Evolutionary conservation across 768 basidiomycete species (phyloP), one percentile per base, ranked within the genome.

Genomic region (Tricholoma sp.): DNA sequence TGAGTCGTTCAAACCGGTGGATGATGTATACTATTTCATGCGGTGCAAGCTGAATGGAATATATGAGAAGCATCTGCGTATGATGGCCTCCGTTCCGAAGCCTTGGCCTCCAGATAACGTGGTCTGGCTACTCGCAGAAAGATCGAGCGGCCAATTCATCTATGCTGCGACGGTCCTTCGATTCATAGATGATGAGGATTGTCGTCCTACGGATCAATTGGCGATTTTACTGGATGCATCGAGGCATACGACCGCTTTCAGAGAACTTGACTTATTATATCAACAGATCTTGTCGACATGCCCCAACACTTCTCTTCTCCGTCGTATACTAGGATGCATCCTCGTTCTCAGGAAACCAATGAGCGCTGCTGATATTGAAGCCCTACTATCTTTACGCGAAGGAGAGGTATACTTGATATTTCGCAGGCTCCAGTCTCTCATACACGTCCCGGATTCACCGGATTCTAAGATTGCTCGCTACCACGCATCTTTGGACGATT

Each of bases 131-230:
- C 37, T 57, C 3, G 43, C 37, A 4, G 5, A 16, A 4, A 19
- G 41, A 16, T 57, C 57, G n/a, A 29, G 50, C 6, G 56, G 56
- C 4, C 52, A 57, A 43, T 57, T 57, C 32, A 53, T 57, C 12
- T 53, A 57, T 24, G 51, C 43, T 7, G 14, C 52, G 1, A 53
- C 57, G 1, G 29, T 57, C 31, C 35, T 57, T 14, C 10, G 32
- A 34, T 57, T 52, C 31, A 45, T 57, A 1, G 57, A 57, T 11
- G 51, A 57, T 16, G 57, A 53, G 8, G 47, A 43, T 8, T 37
- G 19, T 22, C 9, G 18, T 5, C 52, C 51, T 1, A 35, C 37
- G 3, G 43, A 53, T 10, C 35, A 52, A 22, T 21, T 57, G 2
- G 3, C 27, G 12, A n/a, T 35, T 7, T 10, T 53, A 1, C 32